Evolutionary conservation across 202 grass and related monocot genomes (phyloP), one percentile per base, ranked within the genome.

Genomic region (Zoysia matrella): DNA sequence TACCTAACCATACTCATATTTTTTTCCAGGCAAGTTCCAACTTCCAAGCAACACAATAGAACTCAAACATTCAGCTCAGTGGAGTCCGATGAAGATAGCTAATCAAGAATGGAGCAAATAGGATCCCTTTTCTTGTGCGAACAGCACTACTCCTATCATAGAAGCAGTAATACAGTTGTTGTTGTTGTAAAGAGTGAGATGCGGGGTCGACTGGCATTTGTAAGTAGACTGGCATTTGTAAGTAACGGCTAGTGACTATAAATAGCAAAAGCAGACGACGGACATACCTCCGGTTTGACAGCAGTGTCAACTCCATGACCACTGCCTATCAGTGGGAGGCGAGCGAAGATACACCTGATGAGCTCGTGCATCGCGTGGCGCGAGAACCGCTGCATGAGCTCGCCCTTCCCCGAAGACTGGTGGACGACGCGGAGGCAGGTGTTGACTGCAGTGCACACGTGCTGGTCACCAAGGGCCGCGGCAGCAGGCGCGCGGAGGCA

Each of bases 381-480:
- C 1, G 97, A 99, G 83, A 92, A 94, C 2, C 81, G 87, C 82
- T 99, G 93, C 83, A 99, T 87, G 13, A 96, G 90, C 52, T 96
- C 93, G 15, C 91, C 86, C 85, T 96, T 99, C 39, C 74, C 69
- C 0, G 71, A 76, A 0, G 91, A 93, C 87, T 99, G 97, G 81
- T 99, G 91, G 5, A 96, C 93, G 40, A 96, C 88, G 44, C 97
- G 89, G 87, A 96, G 96, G 74, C 97, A 99, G 0, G 88, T 99
- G 77, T 99, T 99, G 57, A 96, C 89, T 3, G 92, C 87, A n/a
- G 89, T 99, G 89, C 93, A 96, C 47, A 96, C 97, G 49, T 99
- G 97, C 81, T 94, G 93, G 85, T 96, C 87, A 18, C 91, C 89
- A 11, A 99, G 83, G 0, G 83, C 87, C 1, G 86, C 61, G 0